Base-by-base conservation (phyloP, 768 basidiomycete species). In the Saitozyma podzolica region DNA sequence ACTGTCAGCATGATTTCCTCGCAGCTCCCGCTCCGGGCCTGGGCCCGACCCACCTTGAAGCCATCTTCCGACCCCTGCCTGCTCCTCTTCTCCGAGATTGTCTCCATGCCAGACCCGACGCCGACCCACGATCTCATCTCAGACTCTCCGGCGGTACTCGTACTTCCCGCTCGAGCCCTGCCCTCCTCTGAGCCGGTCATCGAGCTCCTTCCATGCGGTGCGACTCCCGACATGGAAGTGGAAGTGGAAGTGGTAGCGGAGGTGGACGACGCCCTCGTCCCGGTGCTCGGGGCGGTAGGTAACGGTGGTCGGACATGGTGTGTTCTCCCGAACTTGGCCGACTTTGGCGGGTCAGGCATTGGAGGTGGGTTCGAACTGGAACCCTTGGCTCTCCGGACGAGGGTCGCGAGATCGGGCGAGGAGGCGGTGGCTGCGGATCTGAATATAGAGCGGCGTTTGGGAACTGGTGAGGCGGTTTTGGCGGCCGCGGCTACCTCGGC, bases 351-450 rank as follows among this genome's bases (percentile, higher is more conserved):
- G 45, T 47, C n/a, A 47, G 45, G 45, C 45, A 17, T 11, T 17
- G 45, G 45, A 13, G 45, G 13, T 17, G 45, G 13, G 13, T 11
- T 47, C n/a, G 45, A 47, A 17, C 45, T 11, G n/a, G 45, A 47
- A 29, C 47, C 89, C 80, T 88, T 91, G 14, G 90, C 88, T 80
- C 92, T 93, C 64, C 88, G 84, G 57, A 93, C 78, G 57, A 96
- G 83, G 9, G 91, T 92, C 5, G 91, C 91, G 19, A 96, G 83
- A 80, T 97, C 93, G 37, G 93, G 94, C 74, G 89, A 92, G 70
- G 89, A 91, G 41, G 92, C 89, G 8, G 91, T 94, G 49, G 92
- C 93, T 10, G 89, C 84, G 17, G 90, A 88, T 61, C 93, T 84
- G 77, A 92, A 93, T 82, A 96, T 86, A 65, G 89, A 90, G 54